phyloP scores from a whole-genome alignment of 305 asterid genomes.

The Solanum chacoense region DNA sequence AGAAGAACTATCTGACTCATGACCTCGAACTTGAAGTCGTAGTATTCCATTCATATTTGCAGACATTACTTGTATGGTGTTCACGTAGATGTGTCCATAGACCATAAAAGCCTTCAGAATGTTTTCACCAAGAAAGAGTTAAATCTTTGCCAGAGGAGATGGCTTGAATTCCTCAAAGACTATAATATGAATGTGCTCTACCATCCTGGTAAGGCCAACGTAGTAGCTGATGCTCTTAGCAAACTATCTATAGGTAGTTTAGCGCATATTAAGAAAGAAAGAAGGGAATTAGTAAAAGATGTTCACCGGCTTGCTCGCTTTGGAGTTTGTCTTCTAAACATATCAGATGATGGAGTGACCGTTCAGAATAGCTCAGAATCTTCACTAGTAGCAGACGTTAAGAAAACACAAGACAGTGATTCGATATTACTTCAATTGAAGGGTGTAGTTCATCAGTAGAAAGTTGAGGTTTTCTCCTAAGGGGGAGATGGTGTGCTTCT shows the following conservation, averaged over 20 bases:
- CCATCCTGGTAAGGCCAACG: neutral
- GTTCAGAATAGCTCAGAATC: neutral
- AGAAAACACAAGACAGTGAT: neutral
- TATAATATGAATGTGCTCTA: neutral
- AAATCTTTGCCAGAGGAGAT: neutral
- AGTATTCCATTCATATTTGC: neutral
- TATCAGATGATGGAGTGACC: neutral
- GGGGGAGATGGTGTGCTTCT: neutral
- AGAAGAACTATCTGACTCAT: neutral
- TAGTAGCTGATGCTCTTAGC: neutral
- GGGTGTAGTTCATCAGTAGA: neutral
- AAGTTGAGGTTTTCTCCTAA: neutral
- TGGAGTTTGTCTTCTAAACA: neutral
- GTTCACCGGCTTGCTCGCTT: neutral
- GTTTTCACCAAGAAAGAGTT: neutral
- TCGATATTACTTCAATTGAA: neutral
- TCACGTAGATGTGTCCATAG: neutral
- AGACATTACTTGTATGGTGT: neutral
- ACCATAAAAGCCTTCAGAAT: neutral
- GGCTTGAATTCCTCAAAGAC: neutral
- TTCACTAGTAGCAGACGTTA: neutral
- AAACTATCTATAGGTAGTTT: neutral
- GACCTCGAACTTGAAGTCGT: neutral
- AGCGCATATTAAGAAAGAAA: neutral
- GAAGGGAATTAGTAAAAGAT: neutral